phyloP scores from a whole-genome alignment of 768 basidiomycete species.

The Phlebiopsis flavidoalba region DNA sequence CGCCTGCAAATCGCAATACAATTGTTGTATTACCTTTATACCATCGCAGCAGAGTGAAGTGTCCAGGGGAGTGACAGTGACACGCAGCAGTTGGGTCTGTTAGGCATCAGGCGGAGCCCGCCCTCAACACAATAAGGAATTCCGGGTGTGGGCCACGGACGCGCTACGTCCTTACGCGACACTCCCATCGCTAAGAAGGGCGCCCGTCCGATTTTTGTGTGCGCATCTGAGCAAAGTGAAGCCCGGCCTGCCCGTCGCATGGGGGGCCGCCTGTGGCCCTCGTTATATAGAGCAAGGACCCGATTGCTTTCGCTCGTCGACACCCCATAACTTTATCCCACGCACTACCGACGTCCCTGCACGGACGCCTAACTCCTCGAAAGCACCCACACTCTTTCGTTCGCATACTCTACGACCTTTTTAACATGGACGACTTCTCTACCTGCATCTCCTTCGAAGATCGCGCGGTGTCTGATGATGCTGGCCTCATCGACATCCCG shows the following conservation, averaged over 20 bases:
- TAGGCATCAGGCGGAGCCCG: neutral
- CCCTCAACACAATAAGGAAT: neutral
- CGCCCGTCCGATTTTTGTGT: neutral
- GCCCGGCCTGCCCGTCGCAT: neutral
- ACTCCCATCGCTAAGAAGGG: too few relatives aligned
- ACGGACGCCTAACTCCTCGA: neutral
- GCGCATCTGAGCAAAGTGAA: neutral
- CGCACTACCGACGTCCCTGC: neutral
- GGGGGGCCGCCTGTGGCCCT: neutral
- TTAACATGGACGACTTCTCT: neutral
- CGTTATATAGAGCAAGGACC: neutral
- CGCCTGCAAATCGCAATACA: too few relatives aligned
- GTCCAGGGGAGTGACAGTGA: neutral
- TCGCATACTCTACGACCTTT: neutral
- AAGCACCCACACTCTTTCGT: neutral
- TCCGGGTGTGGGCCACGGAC: neutral
- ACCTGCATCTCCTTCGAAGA: neutral
- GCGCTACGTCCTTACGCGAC: neutral
- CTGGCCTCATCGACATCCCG: neutral
- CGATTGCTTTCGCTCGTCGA: neutral
- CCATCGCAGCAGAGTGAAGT: neutral
- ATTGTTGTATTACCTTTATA: too few relatives aligned
- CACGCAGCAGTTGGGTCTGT: neutral
- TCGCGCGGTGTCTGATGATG: neutral
- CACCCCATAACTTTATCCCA: neutral